A percentile compares a stretch with the other conserved stretches of the same genome.
Conservation (phyloP, 805 yeast species). For the Candida yuanshanica region DNA sequence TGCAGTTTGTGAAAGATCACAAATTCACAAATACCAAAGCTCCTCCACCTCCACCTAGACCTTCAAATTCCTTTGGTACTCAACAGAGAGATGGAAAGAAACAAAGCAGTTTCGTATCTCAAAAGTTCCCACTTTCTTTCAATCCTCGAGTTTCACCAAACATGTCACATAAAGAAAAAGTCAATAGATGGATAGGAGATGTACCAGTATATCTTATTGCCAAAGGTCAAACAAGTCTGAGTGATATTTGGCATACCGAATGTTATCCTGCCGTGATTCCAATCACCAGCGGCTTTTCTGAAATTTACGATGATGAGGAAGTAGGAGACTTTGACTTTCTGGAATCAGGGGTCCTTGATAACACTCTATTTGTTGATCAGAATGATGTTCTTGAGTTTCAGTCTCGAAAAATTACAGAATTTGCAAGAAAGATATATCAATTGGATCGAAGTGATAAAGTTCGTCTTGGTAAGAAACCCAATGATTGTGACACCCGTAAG, state of each 20-base stretch:
- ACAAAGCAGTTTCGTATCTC: background rate
- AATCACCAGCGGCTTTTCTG: constrained; percentile 9
- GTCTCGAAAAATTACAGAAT: constrained; percentile 44
- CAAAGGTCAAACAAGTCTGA: background rate
- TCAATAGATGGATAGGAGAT: constrained; percentile 53
- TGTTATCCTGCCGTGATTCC: constrained; percentile 47
- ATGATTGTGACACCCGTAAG: background rate
- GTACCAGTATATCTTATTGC: constrained; percentile 42
- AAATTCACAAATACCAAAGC: background rate
- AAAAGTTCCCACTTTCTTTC: constrained; percentile 40
- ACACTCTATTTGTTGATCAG: constrained; percentile 28
- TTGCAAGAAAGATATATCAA: constrained; percentile 35
- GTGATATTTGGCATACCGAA: constrained; percentile 30
- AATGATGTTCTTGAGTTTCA: constrained; percentile 50
- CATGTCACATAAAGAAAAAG: constrained; percentile 65
- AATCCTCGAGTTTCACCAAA: constrained; percentile 57
- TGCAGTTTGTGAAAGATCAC: background rate
- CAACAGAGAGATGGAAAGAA: background rate
- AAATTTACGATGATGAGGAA: constrained; percentile 7
- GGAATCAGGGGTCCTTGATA: constrained; percentile 5
- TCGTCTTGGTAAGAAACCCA: background rate
- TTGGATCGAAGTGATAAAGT: constrained; percentile 11
- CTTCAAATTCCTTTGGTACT: background rate
- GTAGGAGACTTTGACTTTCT: background rate
- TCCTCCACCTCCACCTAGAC: background rate